phyloP scores from a whole-genome alignment of 257 asterid genomes.

The Paulownia fortunei region DNA sequence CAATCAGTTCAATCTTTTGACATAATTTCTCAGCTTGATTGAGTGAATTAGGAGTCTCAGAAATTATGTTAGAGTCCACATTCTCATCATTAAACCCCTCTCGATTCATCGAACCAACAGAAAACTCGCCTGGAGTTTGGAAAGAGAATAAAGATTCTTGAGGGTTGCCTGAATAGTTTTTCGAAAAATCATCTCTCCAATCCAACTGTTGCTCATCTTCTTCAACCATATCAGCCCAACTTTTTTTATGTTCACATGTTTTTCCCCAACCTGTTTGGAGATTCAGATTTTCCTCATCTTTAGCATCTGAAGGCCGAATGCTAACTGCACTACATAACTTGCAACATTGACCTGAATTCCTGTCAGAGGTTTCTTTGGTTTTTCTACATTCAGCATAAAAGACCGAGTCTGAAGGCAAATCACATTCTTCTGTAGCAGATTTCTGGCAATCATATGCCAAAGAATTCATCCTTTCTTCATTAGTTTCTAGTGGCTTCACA shows the following conservation, averaged over 20 bases:
- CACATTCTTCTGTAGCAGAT: constrained; percentile 16
- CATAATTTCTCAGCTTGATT: constrained; percentile 37
- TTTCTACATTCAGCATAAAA: constrained; percentile 1
- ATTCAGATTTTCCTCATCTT: constrained; percentile 7
- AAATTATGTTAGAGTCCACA: constrained; percentile 45
- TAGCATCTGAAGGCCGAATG: not conserved
- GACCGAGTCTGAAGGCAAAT: constrained; percentile 24
- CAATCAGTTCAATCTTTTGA: constrained; percentile 36
- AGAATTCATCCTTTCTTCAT: constrained; percentile 17
- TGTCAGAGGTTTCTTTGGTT: constrained; percentile 10
- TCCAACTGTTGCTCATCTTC: constrained; percentile 54
- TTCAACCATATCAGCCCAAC: constrained; percentile 92
- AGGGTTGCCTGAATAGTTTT: not conserved
- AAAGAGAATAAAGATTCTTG: constrained; percentile 11
- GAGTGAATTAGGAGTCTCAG: constrained; percentile 39
- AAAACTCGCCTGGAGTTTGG: constrained; percentile 29
- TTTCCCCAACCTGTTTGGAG: not conserved
- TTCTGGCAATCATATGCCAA: constrained; percentile 5
- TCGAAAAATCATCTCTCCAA: constrained; percentile 22
- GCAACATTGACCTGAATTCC: constrained; percentile 14
- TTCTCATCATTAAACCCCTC: constrained; percentile 54
- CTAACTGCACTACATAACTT: not conserved
- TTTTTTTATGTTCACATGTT: constrained; percentile 41
- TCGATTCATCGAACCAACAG: constrained; percentile 14
- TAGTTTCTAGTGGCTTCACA: not conserved